Evolutionary conservation across 108 stramenopile species (phyloP), one percentile per base, ranked within the genome.

Genomic region (Cylindrotheca fusiformis): DNA sequence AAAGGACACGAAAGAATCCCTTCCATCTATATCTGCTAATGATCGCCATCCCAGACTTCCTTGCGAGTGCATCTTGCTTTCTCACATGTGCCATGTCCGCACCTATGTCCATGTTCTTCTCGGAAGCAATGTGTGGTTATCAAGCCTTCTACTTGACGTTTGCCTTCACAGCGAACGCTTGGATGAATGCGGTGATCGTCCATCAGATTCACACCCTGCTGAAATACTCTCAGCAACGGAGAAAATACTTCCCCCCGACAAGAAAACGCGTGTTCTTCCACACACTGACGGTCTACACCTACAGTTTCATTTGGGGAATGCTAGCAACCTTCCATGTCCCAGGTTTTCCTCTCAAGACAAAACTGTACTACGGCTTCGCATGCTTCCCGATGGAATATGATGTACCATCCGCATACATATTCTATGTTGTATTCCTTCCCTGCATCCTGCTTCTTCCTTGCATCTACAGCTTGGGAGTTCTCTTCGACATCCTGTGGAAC

Each of bases 111-210:
- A 41, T 6, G 36, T 41, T 10, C 14, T 41, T 10, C 26, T 49
- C 48, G 19, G 60, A 62, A 31, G 32, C 30, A 25, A 62, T 61
- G 68, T 69, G 68, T 54, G 44, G 60, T 25, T 69, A 28, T 48
- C 68, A 69, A 27, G 25, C 68, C n/a, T 69, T 50, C 25, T 69
- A 69, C 31, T 25, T 62, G 17, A 45, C 32, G 22, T 69, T 62
- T 45, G 61, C 47, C 10, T 58, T 65, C 31, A 31, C 48, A 1
- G 70, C 55, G 24, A 65, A 65, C 24, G 31, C 32, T 17, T 71
- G 70, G 70, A 65, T 71, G 55, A 71, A 65, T 45, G 64, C 64
- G 14, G 56, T 71, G n/a, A 58, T 71, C 21, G 63, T 53, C 18
- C 22, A 71, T 48, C 29, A 71, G 21, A 14, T 71, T 14, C 24